Conservation (phyloP, 1,284 basidiomycete species). For the Lentinula novae-zelandiae region DNA sequence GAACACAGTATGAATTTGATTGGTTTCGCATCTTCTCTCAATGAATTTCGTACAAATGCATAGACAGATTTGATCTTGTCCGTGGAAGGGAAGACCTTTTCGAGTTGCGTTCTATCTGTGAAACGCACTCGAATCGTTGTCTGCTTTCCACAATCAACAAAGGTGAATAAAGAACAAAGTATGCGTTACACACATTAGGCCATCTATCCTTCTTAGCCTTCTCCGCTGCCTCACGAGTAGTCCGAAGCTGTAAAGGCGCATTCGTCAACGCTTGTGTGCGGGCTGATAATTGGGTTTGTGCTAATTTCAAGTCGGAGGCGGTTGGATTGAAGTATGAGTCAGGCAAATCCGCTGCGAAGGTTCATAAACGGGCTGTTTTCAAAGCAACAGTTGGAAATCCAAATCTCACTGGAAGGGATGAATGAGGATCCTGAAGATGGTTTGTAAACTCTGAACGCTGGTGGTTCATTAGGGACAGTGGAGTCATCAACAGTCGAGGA, state of each 20-base stretch:
- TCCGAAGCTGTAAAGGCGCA: constrained; percentile 72
- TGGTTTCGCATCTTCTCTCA: constrained; percentile 68
- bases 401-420: constrained; percentile 12
- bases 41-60: constrained; percentile 71
- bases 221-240: constrained; percentile 63
- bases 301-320: constrained; percentile 66
- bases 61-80: constrained; percentile 80
- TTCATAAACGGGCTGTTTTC: neutral
- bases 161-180: neutral
- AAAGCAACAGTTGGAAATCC: neutral
- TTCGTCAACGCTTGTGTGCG: constrained; percentile 67
- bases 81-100: constrained; percentile 70
- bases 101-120: constrained; percentile 78
- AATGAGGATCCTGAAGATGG: constrained; percentile 26
- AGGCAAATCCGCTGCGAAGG: constrained; percentile 35
- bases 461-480: neutral
- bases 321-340: constrained; percentile 78
- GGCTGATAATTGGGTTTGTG: constrained; percentile 60
- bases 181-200: constrained; percentile 53
- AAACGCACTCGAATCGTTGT: constrained; percentile 82
- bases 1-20: constrained; percentile 81
- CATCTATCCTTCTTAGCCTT: constrained; percentile 62
- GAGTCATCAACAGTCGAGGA: constrained; percentile 16
- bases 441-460: constrained; percentile 46
- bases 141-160: constrained; percentile 31